phyloP scores from a whole-genome alignment of 768 basidiomycete species.

The Candolleomyces efflorescens region DNA sequence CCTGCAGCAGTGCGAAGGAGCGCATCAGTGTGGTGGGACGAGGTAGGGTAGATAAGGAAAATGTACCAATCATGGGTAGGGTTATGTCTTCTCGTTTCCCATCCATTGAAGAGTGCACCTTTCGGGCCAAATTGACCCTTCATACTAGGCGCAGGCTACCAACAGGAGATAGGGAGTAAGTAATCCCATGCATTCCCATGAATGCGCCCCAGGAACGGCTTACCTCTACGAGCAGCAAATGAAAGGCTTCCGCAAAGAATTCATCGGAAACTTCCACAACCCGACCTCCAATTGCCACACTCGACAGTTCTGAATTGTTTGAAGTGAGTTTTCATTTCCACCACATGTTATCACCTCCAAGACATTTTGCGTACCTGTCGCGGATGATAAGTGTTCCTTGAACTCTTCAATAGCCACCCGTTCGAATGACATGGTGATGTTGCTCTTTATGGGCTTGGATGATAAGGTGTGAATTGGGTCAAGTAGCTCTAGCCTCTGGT shows the following conservation, averaged over 20 bases:
- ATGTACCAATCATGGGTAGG: conserved; percentile 79
- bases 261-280: conserved; percentile 85
- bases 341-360: not conserved
- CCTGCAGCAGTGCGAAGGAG: conserved; percentile 38
- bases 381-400: conserved; percentile 38
- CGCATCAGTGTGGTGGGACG: not conserved
- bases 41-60: not conserved
- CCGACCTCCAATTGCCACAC: conserved; percentile 73
- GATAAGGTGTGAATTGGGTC: not conserved
- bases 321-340: not conserved
- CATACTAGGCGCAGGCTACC: conserved; percentile 77
- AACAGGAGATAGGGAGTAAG: not conserved
- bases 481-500: not conserved
- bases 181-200: not conserved
- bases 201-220: conserved; percentile 15
- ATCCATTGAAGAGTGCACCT: conserved; percentile 90
- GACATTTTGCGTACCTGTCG: conserved; percentile 39
- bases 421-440: conserved; percentile 37
- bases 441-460: not conserved
- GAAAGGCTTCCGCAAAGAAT: conserved; percentile 86
- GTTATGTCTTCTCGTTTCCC: conserved; percentile 93
- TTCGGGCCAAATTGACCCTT: conserved; percentile 98
- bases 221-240: conserved; percentile 82
- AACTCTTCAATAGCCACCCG: conserved; percentile 45
- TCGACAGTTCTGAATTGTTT: conserved; percentile 71